Conservation (phyloP, 768 basidiomycete species). For the Lactifluus subvellereus region DNA sequence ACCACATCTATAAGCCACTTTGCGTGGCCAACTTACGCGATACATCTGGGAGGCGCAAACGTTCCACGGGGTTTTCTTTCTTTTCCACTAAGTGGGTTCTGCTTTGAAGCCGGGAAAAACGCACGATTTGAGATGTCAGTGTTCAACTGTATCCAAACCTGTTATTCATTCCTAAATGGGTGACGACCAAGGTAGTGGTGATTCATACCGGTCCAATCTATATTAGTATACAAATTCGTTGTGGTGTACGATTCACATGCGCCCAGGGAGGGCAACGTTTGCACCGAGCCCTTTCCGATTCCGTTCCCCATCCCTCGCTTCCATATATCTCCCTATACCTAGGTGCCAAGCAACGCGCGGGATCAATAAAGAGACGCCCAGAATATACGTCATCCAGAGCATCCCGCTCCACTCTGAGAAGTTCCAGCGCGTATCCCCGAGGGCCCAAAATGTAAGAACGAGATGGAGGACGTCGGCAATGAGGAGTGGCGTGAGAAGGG, state of each 20-base stretch:
- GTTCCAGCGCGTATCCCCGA: conserved; percentile 66
- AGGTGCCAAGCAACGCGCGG: conserved; percentile 71
- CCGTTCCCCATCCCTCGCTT: conserved; percentile 48
- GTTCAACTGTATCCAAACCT: neutral
- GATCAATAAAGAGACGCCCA: conserved; percentile 60
- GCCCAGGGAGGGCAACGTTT: neutral
- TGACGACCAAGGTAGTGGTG: neutral
- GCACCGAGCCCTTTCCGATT: conserved; percentile 1
- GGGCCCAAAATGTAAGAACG: conserved; percentile 63
- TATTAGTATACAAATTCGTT: neutral
- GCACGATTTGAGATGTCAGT: too few relatives aligned
- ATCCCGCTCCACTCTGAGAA: conserved; percentile 58
- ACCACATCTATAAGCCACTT: neutral
- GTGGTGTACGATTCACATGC: neutral
- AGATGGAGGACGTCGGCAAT: conserved; percentile 65
- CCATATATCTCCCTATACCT: conserved; percentile 68
- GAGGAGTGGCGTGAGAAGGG: conserved; percentile 61
- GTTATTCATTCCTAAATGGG: neutral
- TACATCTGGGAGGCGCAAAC: too few relatives aligned
- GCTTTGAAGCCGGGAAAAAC: too few relatives aligned
- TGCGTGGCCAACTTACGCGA: neutral
- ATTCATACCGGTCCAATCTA: neutral
- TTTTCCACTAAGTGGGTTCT: too few relatives aligned
- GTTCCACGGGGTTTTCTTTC: too few relatives aligned
- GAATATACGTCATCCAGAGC: conserved; percentile 58